Base-by-base conservation (phyloP, 108 stramenopile species). In the Cylindrotheca closterium region DNA sequence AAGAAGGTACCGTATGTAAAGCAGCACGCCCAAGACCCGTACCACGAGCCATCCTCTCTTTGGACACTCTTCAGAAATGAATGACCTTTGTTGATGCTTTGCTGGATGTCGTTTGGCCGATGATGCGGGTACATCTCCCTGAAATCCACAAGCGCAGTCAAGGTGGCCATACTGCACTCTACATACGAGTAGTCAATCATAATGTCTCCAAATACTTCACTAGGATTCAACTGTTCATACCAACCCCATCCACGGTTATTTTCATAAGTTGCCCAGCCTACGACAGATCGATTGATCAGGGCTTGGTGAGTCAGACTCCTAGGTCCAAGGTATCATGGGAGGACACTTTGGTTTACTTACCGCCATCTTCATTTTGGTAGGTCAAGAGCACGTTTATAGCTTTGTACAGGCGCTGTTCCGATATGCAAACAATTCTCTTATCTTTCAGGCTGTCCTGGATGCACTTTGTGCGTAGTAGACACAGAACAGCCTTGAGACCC, bases 101-200 rank as follows among this genome's bases (percentile, higher is more conserved):
- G 67, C 32, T 68, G 60, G 32, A 98, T 79, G 51, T 98, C 96
- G 24, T 66, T 71, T 18, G 71, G 54, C 22, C 96, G 78, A 77
- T 96, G 91, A 12, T 81, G 48, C 15, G 96, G 93, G 68, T 67
- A 86, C 22, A 51, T 63, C 60, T 93, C 90, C n/a, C 68, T 72
- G 63, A 98, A 99, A n/a, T 95, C 89, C 12, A 63, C 78, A 49
- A 99, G 73, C 4, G 94, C 99, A 7, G 93, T 95, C 63, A 98
- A 57, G 47, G 80, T 86, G n/a, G 99, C 97, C 81, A 97, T 97
- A 37, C 88, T 91, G 75, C 96, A 97, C 76, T 99, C 99, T 7
- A 94, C 95, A 76, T 99, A 99, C 4, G 96, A 96, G 70, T 99
- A 99, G 65, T 99, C 99, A 68, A 99, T 98, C 99, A 99, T 99